A percentile compares a stretch with the other conserved stretches of the same genome.
Evolutionary conservation across 352 stramenopile species (phyloP).

Genomic region (Pythium insidiosum): DNA sequence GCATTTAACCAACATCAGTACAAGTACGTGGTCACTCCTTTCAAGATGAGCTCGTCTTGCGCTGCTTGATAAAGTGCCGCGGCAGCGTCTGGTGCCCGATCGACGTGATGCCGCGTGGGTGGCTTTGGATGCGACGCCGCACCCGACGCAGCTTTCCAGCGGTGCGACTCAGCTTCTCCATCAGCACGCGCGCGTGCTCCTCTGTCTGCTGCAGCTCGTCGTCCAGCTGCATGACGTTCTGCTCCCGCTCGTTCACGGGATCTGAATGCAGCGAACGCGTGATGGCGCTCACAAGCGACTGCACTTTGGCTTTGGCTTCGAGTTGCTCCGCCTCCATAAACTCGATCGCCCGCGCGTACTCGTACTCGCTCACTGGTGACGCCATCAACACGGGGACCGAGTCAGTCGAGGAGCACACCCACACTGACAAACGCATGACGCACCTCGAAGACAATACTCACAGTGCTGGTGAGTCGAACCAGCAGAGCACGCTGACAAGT

Average conservation of each 20-base stretch:
- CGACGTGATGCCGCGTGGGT: conserved; percentile 1
- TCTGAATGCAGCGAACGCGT: conserved; percentile 19
- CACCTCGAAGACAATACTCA: conserved; percentile 27
- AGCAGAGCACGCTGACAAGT: conserved; percentile 16
- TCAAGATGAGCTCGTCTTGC: no score
- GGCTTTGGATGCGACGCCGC: conserved; percentile 11
- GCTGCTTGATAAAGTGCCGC: conserved; percentile 14
- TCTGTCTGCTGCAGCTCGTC: conserved; percentile 23
- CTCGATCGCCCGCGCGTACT: conserved; percentile 18
- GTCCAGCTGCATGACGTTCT: conserved; percentile 20
- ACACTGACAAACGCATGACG: not conserved
- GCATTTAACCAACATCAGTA: no score
- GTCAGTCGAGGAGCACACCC: not conserved
- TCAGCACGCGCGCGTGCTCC: conserved; percentile 15
- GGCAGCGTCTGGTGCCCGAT: conserved; percentile 9
- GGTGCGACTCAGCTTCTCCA: conserved; percentile 7
- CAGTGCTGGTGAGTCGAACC: conserved; percentile 7
- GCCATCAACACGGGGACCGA: not conserved
- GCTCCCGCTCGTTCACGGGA: conserved; percentile 13
- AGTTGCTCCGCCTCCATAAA: conserved; percentile 18
- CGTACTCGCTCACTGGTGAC: conserved; percentile 16
- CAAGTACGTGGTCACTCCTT: no score
- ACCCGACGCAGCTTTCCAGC: conserved; percentile 14
- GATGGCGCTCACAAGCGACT: conserved; percentile 12
- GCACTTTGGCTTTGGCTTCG: conserved; percentile 13